Evolutionary conservation across 257 asterid genomes (phyloP), one percentile per base, ranked within the genome.

Genomic region (Solanum stenotomum): DNA sequence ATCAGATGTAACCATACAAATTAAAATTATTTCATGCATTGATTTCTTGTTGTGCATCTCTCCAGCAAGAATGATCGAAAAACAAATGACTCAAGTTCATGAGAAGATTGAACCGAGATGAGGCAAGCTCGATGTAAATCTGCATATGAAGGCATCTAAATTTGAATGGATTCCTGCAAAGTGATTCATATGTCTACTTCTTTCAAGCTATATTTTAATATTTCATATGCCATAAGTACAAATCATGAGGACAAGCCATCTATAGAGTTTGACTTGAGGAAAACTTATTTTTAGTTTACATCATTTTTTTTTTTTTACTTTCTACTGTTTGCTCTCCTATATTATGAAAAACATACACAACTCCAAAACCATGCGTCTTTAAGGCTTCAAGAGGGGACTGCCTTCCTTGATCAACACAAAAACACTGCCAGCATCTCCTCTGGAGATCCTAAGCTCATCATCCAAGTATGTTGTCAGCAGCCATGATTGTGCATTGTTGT

Each of bases 381-480:
- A 94, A 37, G 91, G 86, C 27, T 22, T 85, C 94, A 94, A 85
- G 81, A 97, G 98, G 86, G 95, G 89, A 81, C 95, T 92, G 87
- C 93, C 94, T 90, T 92, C 98, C 92, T 95, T 97, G 90, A 97
- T 87, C 89, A 95, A 96, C 90, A 96, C 99, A 88, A 93, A 96
- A 5, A 94, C 89, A 89, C 96, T 91, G 90, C 98, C 99, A 20
- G 94, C 99, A 85, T 95, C 99, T 42, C 98, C 98, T 88, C 98
- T 92, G 22, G 99, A 95, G 84, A 97, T 95, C 6, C 99, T 93
- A 76, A 97, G 98, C 89, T 96, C 98, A 1, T 89, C 75, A 72
- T 96, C 99, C 23, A 97, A 96, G 93, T 94, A 97, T 2, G 99
- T 97, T 3, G 99, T 97, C 83, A 97, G 94, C 88, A 97, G 92